Evolutionary conservation across 1,284 basidiomycete species (phyloP).

Genomic region (Puccinia novopanici): DNA sequence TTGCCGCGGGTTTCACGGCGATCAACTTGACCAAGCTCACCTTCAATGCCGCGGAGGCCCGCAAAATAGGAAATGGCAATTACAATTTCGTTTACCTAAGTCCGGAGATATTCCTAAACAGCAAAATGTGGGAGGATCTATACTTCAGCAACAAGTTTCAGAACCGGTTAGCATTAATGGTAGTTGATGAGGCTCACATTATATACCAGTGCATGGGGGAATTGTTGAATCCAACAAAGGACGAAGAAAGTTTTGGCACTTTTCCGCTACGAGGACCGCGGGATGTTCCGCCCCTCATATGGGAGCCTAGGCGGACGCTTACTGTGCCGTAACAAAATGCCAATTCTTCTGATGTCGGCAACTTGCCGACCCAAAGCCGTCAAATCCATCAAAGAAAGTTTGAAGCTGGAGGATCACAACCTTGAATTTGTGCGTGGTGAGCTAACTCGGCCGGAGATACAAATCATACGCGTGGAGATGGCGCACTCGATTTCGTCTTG

Average conservation of each 20-base stretch:
- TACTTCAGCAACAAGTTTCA: background rate
- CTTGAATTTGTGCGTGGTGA: background rate
- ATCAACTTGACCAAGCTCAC: slow-evolving; percentile 10
- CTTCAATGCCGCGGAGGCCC: background rate
- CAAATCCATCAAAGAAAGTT: background rate
- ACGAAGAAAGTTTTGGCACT: background rate
- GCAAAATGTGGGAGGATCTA: background rate
- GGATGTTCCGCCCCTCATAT: slow-evolving; percentile 4
- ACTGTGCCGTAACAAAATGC: background rate
- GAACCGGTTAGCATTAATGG: background rate
- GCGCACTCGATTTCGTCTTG: too few relatives aligned
- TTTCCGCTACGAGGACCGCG: background rate
- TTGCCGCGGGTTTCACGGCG: background rate
- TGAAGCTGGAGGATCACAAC: background rate
- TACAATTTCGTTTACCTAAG: background rate
- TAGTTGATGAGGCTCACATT: too few relatives aligned
- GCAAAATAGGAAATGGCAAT: background rate
- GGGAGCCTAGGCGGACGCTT: background rate
- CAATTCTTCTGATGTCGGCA: slow-evolving; percentile 13
- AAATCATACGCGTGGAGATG: too few relatives aligned
- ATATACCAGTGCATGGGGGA: too few relatives aligned
- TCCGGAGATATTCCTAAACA: slow-evolving; percentile 1
- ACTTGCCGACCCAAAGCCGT: slow-evolving; percentile 12
- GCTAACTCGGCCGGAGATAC: too few relatives aligned
- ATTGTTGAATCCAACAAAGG: background rate